Base-by-base conservation (phyloP, 352 stramenopile species). In the Phytophthora foliorum region DNA sequence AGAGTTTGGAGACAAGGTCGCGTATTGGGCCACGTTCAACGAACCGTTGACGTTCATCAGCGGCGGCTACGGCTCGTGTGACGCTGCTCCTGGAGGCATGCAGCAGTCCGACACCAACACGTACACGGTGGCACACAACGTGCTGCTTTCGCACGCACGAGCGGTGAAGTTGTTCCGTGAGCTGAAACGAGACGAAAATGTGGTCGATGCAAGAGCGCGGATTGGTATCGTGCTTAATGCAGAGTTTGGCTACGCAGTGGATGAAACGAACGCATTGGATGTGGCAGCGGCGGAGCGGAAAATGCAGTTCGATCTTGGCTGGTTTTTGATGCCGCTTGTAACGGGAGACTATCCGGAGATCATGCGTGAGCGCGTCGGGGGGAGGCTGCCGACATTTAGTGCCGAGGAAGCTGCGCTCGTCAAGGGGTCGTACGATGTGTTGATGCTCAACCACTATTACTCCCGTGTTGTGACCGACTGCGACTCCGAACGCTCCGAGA, bases 11-110 rank as follows among this genome's bases (percentile, higher is more conserved):
- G 69, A 85, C 58, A 90, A 96, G 51, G 90, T 99, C 16, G 91
- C 96, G 63, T 89, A 88, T 58, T 99, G 96, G 96, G 90, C 97
- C 14, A 99, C 96, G 4, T 94, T 99, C 59, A 99, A 99, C 65
- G 97, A 99, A 75, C 82, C 93, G 14, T 95, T 91, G 80, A 94
- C 82, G 9, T 90, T 98, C 36, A 84, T 86, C 19, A 89, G 90
- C 22, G 72, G 89, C 31, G 95, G 88, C 19, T 98, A 98, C 72
- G 86, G 88, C 52, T 89, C 82, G 44, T 92, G 91, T 49, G 57
- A 72, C 38, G 71, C 71, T 21, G 80, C 78, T 24, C 74, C 78
- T 0, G 75, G 71, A 0, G 57, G 77, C 6, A 66, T 70, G 31
- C 29, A 83, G 17, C 39, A 53, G 27, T 88, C 74, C 0, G 62